phyloP scores from a whole-genome alignment of 768 basidiomycete genomes.

The Trametes cingulata region DNA sequence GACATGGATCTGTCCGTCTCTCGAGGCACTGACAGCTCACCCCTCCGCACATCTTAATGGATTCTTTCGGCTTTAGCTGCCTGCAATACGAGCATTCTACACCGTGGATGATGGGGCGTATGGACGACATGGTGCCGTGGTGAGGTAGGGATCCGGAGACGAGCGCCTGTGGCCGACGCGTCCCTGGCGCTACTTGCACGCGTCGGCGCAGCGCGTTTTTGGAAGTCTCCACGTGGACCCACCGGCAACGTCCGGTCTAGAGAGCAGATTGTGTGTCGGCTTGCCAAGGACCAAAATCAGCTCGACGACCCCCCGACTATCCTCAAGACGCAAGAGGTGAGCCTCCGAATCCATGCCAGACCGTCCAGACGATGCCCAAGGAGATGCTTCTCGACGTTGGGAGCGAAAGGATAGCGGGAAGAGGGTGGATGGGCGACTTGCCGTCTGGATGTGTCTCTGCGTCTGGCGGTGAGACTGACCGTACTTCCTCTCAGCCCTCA shows the following conservation, averaged over 20 bases:
- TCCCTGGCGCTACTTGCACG: background rate
- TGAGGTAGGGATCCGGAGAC: background rate
- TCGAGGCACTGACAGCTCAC: background rate
- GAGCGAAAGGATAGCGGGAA: slow-evolving; percentile 19
- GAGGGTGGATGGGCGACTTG: slow-evolving; percentile 33
- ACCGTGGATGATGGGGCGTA: background rate
- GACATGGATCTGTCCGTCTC: background rate
- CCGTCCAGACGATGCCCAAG: slow-evolving; percentile 15
- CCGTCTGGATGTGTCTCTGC: slow-evolving; percentile 27
- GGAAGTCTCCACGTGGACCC: slow-evolving; percentile 1
- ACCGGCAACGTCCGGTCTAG: slow-evolving; percentile 6
- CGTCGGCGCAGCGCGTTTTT: background rate
- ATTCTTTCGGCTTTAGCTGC: background rate
- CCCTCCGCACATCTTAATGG: slow-evolving; percentile 15
- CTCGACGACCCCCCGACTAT: slow-evolving; percentile 28
- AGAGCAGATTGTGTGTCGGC: slow-evolving; percentile 8
- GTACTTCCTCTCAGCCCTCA: slow-evolving; percentile 41
- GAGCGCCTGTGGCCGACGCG: background rate
- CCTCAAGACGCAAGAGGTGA: slow-evolving; percentile 37
- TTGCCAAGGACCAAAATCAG: slow-evolving; percentile 12
- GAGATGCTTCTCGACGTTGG: slow-evolving; percentile 1
- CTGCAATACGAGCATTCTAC: slow-evolving; percentile 12
- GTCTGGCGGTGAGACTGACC: slow-evolving; percentile 21
- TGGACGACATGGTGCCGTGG: background rate
- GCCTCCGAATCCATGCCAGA: slow-evolving; percentile 15